Conservation (phyloP, 805 yeast genomes). For the Blastobotrys parvus region DNA sequence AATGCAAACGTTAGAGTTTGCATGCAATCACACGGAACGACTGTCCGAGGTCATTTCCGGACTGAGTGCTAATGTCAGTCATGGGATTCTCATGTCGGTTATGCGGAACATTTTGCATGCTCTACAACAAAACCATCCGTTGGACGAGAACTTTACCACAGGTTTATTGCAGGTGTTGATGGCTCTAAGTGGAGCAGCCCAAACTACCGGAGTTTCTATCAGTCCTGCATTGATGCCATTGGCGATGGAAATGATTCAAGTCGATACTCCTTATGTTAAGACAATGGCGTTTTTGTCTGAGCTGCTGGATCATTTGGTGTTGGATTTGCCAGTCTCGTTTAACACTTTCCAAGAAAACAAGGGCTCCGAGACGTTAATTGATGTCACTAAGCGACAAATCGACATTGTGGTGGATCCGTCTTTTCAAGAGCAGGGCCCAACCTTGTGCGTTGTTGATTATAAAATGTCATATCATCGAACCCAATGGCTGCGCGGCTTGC, state of each 20-base stretch:
- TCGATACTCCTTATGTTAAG: slow-evolving; percentile 44
- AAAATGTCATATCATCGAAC: slow-evolving; percentile 20
- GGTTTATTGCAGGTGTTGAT: slow-evolving; percentile 49
- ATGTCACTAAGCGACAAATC: slow-evolving; percentile 55
- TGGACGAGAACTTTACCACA: slow-evolving; percentile 41
- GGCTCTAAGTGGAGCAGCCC: slow-evolving; percentile 43
- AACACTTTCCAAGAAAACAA: slow-evolving; percentile 54
- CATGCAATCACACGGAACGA: slow-evolving; percentile 59
- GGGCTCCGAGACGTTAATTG: slow-evolving; percentile 60
- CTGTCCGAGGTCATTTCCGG: slow-evolving; percentile 70
- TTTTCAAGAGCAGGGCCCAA: slow-evolving; percentile 34
- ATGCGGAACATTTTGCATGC: slow-evolving; percentile 53
- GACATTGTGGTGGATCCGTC: slow-evolving; percentile 40
- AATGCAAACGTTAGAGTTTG: slow-evolving; percentile 56
- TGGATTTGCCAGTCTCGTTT: slow-evolving; percentile 36
- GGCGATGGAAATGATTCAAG: slow-evolving; percentile 50
- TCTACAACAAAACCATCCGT: slow-evolving; percentile 33
- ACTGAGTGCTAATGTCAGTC: slow-evolving; percentile 78
- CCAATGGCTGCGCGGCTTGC: slow-evolving; percentile 44
- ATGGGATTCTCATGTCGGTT: slow-evolving; percentile 71
- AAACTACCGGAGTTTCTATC: slow-evolving; percentile 38
- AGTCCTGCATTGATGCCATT: slow-evolving; percentile 71
- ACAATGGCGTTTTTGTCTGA: slow-evolving; percentile 58
- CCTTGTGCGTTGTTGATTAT: slow-evolving; percentile 36
- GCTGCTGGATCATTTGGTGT: slow-evolving; percentile 37